A percentile compares a stretch with the other conserved stretches of the same genome.
These are phyloP conservation scores for Exophiala spinifera DNA, from an alignment of 2,329 filamentous ascomycete genomes.

Conservation along the genomic window DNA sequence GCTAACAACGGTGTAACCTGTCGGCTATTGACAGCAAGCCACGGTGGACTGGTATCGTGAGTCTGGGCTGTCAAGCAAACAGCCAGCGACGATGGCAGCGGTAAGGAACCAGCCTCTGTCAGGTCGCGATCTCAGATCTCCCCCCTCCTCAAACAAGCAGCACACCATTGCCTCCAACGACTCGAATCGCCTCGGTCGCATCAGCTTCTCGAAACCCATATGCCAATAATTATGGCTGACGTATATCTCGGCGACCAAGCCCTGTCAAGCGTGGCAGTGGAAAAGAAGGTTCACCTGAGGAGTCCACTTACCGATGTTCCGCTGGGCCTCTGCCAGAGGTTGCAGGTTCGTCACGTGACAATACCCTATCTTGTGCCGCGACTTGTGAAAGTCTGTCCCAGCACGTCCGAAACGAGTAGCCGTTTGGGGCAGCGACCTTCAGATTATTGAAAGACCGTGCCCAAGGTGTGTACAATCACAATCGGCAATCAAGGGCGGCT, in stretches of 20 bases:
- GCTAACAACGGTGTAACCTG: background rate
- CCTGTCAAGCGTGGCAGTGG: too few species aligned
- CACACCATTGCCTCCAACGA: background rate
- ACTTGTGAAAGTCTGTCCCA: too few species aligned
- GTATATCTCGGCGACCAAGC: too few species aligned
- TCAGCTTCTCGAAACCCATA: background rate
- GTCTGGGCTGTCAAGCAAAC: too few species aligned
- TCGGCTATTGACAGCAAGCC: background rate
- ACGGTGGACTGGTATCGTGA: background rate
- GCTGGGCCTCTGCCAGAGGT: background rate
- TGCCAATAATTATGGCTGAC: too few species aligned
- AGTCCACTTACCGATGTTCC: background rate
- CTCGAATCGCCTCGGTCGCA: background rate
- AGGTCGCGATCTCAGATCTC: too few species aligned
- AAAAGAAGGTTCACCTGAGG: background rate
- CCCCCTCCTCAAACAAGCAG: too few species aligned
- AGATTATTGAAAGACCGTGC: background rate
- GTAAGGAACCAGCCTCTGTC: too few species aligned
- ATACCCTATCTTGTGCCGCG: background rate
- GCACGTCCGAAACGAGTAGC: too few species aligned
- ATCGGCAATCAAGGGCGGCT: background rate
- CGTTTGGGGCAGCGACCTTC: too few species aligned
- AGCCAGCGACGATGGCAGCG: too few species aligned
- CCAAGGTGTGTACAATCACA: background rate
- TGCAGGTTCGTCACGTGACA: background rate